Base-by-base conservation (phyloP, 129 eudicot genomes). In the Deinandra increscens region DNA sequence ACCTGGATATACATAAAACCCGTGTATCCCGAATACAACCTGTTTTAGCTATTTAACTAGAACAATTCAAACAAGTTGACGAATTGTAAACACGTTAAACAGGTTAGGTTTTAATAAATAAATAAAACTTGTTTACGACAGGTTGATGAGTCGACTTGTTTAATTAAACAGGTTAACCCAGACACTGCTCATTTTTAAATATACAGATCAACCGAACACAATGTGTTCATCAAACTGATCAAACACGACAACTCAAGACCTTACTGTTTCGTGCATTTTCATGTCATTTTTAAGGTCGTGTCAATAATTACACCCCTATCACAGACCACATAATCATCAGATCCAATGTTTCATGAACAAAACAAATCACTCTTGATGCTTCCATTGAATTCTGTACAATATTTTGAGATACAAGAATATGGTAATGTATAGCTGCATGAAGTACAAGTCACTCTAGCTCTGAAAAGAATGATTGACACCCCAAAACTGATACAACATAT, bases 401-500 rank as follows among this genome's bases (percentile, higher is more conserved):
- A 69, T 50, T 61, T 38, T 17, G 31, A 59, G 80, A 68, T 68
- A 60, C 68, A 75, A n/a, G 6, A 68, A 68, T 68, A 43, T 15
- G 42, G 48, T 56, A 64, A 68, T 10, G 65, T 66, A 66, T 54
- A 66, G 60, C 69, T 60, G 64, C 31, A 64, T 50, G 53, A 64
- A 72, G 29, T 61, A 53, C 46, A 75, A 67, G 59, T 46, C 55
- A 68, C 55, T 60, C 63, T 63, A 45, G 59, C 70, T 60, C 71
- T 49, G 50, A 41, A 70, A 68, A 74, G 46, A 77, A 49, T 70
- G 75, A 76, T 41, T 64, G 23, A 23, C 56, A 34, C 69, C 58
- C 41, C 13, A 34, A 79, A 59, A 46, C 62, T 72, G 73, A 45
- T 79, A 72, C 79, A 66, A 76, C 69, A 76, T 42, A 18, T 43